These are phyloP conservation scores for Plasmodium gonderi DNA, from an alignment of 169 alveolate species.

Conservation along the genomic window DNA sequence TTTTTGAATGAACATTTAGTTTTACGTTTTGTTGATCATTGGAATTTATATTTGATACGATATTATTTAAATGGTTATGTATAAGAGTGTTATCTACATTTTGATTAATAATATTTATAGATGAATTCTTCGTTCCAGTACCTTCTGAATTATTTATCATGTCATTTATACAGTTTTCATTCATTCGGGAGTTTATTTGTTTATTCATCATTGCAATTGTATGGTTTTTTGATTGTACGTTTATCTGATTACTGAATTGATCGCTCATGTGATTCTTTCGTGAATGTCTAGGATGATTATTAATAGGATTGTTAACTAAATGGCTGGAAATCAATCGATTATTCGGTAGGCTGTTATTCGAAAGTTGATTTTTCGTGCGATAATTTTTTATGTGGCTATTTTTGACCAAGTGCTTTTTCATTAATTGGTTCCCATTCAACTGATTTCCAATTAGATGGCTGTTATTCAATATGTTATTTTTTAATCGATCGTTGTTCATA, in stretches of 20 bases:
- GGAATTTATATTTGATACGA: constrained; percentile 9
- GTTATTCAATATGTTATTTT: background rate
- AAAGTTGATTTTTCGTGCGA: background rate
- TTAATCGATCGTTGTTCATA: background rate
- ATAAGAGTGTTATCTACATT: constrained; percentile 41
- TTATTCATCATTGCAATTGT: constrained; percentile 5
- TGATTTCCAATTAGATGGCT: background rate
- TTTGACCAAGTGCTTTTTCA: background rate
- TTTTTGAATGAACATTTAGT: constrained; percentile 14
- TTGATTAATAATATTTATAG: constrained; percentile 59
- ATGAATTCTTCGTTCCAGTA: constrained; percentile 7
- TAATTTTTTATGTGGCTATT: background rate
- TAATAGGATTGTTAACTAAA: background rate
- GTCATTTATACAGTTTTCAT: constrained; percentile 24
- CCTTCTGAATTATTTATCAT: constrained; percentile 27
- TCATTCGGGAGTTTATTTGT: constrained; percentile 13
- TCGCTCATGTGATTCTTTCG: constrained; percentile 5
- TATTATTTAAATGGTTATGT: constrained; percentile 36
- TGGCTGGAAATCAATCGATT: background rate
- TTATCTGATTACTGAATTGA: constrained; percentile 12
- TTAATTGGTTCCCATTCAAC: background rate
- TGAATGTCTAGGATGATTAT: background rate
- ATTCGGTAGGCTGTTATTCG: background rate
- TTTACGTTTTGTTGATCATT: constrained; percentile 26
- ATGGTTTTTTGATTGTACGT: constrained; percentile 1